Percentiles rank a stretch among this genome's conserved stretches.
Evolutionary conservation across 108 stramenopile genomes (phyloP).

Genomic region (Pseudonitzschia delicatissima): DNA sequence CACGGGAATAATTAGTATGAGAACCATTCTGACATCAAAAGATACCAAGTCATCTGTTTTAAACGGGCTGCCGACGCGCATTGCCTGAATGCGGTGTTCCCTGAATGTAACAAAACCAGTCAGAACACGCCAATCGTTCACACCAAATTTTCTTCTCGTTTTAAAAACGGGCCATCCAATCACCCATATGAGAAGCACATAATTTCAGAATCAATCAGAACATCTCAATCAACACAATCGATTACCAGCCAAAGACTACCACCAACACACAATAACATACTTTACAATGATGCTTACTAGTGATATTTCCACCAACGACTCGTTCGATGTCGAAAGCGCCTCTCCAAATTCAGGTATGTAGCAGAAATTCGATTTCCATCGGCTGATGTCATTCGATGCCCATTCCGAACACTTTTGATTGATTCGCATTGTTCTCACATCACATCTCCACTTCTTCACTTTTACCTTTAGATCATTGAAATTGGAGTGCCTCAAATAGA

Average conservation of each 20-base stretch:
- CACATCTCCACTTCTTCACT: background rate
- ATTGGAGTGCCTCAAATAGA: constrained; percentile 14
- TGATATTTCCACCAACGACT: too few relatives aligned
- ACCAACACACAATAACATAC: too few relatives aligned
- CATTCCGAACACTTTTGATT: constrained; percentile 7
- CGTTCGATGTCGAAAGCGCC: too few relatives aligned
- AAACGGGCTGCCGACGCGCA: background rate
- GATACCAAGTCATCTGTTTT: constrained; percentile 5
- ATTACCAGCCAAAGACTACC: too few relatives aligned
- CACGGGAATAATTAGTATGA: background rate
- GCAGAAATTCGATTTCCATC: background rate
- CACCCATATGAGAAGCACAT: too few relatives aligned
- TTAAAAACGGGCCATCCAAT: too few relatives aligned
- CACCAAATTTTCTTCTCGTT: too few relatives aligned
- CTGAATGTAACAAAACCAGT: too few relatives aligned
- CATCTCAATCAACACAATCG: too few relatives aligned
- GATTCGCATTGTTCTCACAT: background rate
- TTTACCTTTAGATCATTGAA: constrained; percentile 19
- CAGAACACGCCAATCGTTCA: too few relatives aligned
- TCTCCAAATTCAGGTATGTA: constrained; percentile 1
- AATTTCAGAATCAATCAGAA: too few relatives aligned
- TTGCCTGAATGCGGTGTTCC: background rate
- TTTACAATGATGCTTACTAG: too few relatives aligned
- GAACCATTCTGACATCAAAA: background rate
- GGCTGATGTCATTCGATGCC: constrained; percentile 1